A percentile compares a stretch with the other conserved stretches of the same genome.
Conservation (phyloP, 441 rosid species). For the Pelargonium australe region DNA sequence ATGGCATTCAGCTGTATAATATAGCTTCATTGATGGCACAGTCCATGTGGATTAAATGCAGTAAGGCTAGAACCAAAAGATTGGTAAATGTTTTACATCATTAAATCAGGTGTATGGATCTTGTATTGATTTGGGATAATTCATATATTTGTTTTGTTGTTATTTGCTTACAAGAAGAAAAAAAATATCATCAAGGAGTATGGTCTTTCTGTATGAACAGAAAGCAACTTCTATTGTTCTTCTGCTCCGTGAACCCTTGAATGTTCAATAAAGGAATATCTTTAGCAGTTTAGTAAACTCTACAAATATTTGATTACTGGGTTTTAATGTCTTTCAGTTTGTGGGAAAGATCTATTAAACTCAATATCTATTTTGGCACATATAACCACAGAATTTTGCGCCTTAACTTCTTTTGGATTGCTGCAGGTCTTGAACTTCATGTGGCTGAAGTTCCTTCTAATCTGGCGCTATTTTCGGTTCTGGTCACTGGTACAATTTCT, state of each 20-base stretch:
- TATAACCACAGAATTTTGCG: constrained; percentile 1
- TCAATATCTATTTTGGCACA: neutral
- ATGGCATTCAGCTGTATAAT: neutral
- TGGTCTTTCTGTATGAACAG: neutral
- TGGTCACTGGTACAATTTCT: constrained; percentile 77
- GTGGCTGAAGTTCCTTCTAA: constrained; percentile 92
- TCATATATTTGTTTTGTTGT: neutral
- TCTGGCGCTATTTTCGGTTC: constrained; percentile 94
- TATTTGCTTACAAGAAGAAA: too few species aligned
- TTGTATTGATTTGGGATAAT: neutral
- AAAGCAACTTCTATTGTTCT: neutral
- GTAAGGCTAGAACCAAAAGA: neutral
- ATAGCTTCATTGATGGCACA: neutral
- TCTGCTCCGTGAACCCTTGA: neutral
- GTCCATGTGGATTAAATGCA: neutral
- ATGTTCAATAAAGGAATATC: neutral
- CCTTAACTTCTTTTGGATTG: constrained; percentile 15
- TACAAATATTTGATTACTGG: neutral
- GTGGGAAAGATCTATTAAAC: neutral
- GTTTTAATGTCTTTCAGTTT: neutral
- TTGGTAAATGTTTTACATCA: neutral
- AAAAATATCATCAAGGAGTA: neutral
- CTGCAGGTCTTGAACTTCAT: constrained; percentile 86
- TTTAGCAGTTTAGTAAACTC: neutral
- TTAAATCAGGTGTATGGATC: neutral